Evolutionary conservation across 495 filamentous ascomycete genomes (phyloP), one percentile per base, ranked within the genome.

Genomic region (Cryomyces antarcticus): DNA sequence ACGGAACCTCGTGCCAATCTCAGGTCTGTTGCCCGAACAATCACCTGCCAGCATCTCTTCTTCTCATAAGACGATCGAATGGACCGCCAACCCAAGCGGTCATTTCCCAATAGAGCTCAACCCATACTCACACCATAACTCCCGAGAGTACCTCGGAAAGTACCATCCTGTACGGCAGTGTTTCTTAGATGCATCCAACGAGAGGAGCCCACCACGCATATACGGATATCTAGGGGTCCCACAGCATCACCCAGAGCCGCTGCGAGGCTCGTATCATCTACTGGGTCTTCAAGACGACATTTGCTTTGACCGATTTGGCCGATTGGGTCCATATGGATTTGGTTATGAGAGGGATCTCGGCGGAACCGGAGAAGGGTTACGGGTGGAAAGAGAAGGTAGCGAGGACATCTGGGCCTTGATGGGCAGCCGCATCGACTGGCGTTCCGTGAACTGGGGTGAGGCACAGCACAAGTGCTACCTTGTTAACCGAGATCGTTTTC

Each of bases 151-250:
- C 41, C 48, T 52, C 7, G 37, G 48, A 24, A 40, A 54, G 12
- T 44, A 59, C 42, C 41, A 49, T 7, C 46, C 50, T 13, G 52
- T 64, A 28, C 39, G 57, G 28, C n/a, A 53, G 30, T 64, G 61
- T 48, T 63, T 43, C 44, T 38, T 64, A 3, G 60, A 64, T 41
- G 48, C 47, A 13, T 49, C 52, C 5, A 52, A 57, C 4, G 53
- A 41, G 28, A 44, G 57, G 9, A 37, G 47, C 4, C 28, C 42
- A 4, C 61, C 61, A 4, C 58, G 62, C 40, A 52, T 64, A 33
- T 62, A 57, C 45, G 61, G 50, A 3, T 64, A 62, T 41, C 61
- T 60, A 0, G 61, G 60, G 30, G 39, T 64, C 29, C 61, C 61
- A 4, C 60, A 64, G 45, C 48, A 62, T 47, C 49, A 54, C 49